Evolutionary conservation across 768 basidiomycete species (phyloP).

Genomic region (Termitomyces sp.): DNA sequence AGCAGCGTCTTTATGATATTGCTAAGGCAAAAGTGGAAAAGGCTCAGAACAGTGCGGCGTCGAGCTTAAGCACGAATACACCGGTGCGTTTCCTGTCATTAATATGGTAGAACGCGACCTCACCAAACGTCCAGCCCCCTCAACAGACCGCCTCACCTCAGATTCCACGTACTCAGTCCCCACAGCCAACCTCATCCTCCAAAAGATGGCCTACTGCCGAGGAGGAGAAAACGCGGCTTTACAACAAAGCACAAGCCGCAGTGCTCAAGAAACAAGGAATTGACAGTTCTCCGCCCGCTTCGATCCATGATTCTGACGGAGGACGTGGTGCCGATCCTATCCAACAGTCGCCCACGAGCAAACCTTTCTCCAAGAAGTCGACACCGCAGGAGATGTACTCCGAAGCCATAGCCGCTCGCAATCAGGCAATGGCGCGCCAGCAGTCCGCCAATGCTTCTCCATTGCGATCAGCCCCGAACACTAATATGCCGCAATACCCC

Average conservation of each 20-base stretch:
- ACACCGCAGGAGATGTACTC: slow-evolving; percentile 15
- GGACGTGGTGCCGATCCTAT: slow-evolving; percentile 7
- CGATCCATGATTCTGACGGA: slow-evolving; percentile 19
- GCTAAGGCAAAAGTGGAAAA: slow-evolving; percentile 57
- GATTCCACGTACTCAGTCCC: slow-evolving; percentile 13
- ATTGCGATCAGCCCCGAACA: slow-evolving; percentile 11
- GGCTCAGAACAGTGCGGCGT: slow-evolving; percentile 30
- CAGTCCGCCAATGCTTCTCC: slow-evolving; percentile 3
- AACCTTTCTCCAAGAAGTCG: not conserved
- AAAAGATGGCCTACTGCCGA: slow-evolving; percentile 62
- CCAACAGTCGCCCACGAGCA: slow-evolving; percentile 12
- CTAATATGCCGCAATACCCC: slow-evolving; percentile 39
- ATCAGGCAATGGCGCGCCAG: slow-evolving; percentile 16
- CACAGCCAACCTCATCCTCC: slow-evolving; percentile 13
- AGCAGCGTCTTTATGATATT: slow-evolving; percentile 54
- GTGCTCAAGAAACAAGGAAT: slow-evolving; percentile 47
- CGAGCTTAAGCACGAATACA: slow-evolving; percentile 16
- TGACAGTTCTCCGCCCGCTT: slow-evolving; percentile 19
- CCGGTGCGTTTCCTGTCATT: slow-evolving; percentile 20
- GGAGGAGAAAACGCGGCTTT: slow-evolving; percentile 71
- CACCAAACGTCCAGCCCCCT: slow-evolving; percentile 17
- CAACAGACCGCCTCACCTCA: slow-evolving; percentile 7
- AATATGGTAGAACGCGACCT: not conserved
- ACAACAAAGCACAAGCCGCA: slow-evolving; percentile 60
- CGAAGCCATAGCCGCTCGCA: slow-evolving; percentile 25